Conservation (phyloP, 495 filamentous ascomycete genomes). For the Hypoxylon cercidicola region DNA sequence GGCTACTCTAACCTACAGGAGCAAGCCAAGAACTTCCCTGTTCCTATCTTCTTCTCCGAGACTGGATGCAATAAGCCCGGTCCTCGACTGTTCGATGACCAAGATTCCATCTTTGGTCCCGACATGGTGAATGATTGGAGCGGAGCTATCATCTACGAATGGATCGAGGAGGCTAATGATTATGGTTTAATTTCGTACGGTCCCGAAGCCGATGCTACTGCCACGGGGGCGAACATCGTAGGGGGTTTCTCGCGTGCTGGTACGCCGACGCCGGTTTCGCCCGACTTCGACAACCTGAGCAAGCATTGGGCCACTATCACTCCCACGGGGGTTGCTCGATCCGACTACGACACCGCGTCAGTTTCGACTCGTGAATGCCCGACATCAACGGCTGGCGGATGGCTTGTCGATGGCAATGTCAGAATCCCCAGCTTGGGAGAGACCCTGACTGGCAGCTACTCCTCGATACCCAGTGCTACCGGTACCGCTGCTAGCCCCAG, state of each 20-base stretch:
- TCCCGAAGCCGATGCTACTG: constrained; percentile 57
- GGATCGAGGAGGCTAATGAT: constrained; percentile 86
- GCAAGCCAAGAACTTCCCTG: constrained; percentile 61
- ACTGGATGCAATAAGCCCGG: constrained; percentile 76
- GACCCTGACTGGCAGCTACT: constrained; percentile 51
- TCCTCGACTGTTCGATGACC: constrained; percentile 81
- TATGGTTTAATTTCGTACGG: constrained; percentile 89
- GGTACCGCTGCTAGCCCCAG: constrained; percentile 32
- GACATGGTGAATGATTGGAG: constrained; percentile 82
- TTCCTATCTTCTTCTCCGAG: constrained; percentile 89
- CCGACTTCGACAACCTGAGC: constrained; percentile 83
- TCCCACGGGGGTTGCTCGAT: constrained; percentile 72
- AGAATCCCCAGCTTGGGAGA: constrained; percentile 75
- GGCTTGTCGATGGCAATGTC: constrained; percentile 75
- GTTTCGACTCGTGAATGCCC: constrained; percentile 78
- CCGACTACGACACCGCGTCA: constrained; percentile 67
- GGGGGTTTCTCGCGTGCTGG: constrained; percentile 77
- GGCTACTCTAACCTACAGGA: constrained; percentile 75
- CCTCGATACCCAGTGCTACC: constrained; percentile 42
- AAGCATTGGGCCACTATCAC: constrained; percentile 77
- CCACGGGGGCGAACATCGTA: constrained; percentile 61
- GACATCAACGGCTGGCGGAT: constrained; percentile 71
- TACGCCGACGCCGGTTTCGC: constrained; percentile 75
- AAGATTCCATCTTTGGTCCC: constrained; percentile 76
- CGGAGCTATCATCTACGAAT: constrained; percentile 88